Conservation (phyloP, 2,329 filamentous ascomycete genomes). For the Penicillium sp. region DNA sequence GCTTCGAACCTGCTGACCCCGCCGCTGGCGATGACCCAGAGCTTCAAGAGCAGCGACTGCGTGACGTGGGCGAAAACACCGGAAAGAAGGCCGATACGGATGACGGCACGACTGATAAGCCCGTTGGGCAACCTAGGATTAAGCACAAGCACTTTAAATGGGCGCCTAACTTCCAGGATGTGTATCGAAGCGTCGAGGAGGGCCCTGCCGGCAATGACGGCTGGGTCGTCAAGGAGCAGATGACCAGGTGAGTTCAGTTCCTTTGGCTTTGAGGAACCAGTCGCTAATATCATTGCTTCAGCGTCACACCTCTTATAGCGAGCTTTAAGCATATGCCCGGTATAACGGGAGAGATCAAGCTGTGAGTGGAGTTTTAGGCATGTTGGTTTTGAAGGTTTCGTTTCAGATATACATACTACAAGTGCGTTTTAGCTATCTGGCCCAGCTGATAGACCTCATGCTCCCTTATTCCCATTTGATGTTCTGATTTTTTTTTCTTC, state of each 20-base stretch:
- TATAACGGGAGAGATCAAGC: slow-evolving; percentile 72
- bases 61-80: slow-evolving; percentile 62
- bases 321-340: slow-evolving; percentile 83
- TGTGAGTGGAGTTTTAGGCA: slow-evolving; percentile 66
- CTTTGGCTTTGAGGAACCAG: background rate
- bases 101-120: slow-evolving; percentile 31
- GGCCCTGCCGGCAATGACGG: slow-evolving; percentile 84
- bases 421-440: slow-evolving; percentile 31
- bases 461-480: slow-evolving; percentile 20
- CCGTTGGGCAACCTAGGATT: slow-evolving; percentile 51
- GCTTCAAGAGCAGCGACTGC: slow-evolving; percentile 73
- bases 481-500: background rate
- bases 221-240: slow-evolving; percentile 85
- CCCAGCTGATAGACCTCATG: slow-evolving; percentile 33
- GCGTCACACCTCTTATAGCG: slow-evolving; percentile 85
- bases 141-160: slow-evolving; percentile 92
- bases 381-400: slow-evolving; percentile 23
- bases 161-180: slow-evolving; percentile 84
- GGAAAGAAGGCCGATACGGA: slow-evolving; percentile 31
- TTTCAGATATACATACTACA: slow-evolving; percentile 32
- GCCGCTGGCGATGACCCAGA: slow-evolving; percentile 62
- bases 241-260: slow-evolving; percentile 68
- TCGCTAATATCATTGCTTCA: slow-evolving; percentile 43
- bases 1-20: slow-evolving; percentile 77
- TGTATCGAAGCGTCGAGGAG: slow-evolving; percentile 83